Conservation (phyloP, 1,139 yeast genomes). For the Petasospora rhodanensis region DNA sequence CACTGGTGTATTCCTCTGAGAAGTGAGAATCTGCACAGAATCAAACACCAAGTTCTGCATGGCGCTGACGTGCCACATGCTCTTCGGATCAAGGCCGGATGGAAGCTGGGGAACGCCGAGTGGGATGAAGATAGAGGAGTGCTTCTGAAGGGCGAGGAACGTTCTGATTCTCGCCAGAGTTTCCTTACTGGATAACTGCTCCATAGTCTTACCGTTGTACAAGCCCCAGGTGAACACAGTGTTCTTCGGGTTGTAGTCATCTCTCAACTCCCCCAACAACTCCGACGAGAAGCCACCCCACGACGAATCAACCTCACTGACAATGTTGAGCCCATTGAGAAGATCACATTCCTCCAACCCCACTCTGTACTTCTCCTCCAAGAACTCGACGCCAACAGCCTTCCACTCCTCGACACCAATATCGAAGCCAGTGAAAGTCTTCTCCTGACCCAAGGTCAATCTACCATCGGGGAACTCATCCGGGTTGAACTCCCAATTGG, state of each 20-base stretch:
- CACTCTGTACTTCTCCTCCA: slow-evolving; percentile 56
- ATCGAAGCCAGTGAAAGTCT: slow-evolving; percentile 36
- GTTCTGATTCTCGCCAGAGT: slow-evolving; percentile 43
- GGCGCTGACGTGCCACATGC: slow-evolving; percentile 41
- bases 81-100: slow-evolving; percentile 22
- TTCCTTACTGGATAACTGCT: slow-evolving; percentile 17
- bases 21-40: slow-evolving; percentile 26
- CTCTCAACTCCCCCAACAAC: slow-evolving; percentile 51
- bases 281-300: slow-evolving; percentile 80
- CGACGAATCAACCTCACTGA: slow-evolving; percentile 66
- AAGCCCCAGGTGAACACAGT: slow-evolving; percentile 55
- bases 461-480: slow-evolving; percentile 36
- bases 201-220: slow-evolving; percentile 27
- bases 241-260: slow-evolving; percentile 67
- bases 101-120: slow-evolving; percentile 30
- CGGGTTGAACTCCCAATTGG: slow-evolving; percentile 52
- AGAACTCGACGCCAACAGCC: slow-evolving; percentile 38
- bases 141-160: slow-evolving; percentile 39
- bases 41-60: slow-evolving; percentile 30
- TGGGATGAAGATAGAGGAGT: slow-evolving; percentile 51
- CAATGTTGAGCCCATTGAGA: slow-evolving; percentile 63
- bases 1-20: slow-evolving; percentile 15
- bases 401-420: slow-evolving; percentile 49
- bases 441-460: slow-evolving; percentile 22
- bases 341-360: slow-evolving; percentile 75